Base-by-base conservation (phyloP, 352 stramenopile genomes). In the Globisporangium paddicum region DNA sequence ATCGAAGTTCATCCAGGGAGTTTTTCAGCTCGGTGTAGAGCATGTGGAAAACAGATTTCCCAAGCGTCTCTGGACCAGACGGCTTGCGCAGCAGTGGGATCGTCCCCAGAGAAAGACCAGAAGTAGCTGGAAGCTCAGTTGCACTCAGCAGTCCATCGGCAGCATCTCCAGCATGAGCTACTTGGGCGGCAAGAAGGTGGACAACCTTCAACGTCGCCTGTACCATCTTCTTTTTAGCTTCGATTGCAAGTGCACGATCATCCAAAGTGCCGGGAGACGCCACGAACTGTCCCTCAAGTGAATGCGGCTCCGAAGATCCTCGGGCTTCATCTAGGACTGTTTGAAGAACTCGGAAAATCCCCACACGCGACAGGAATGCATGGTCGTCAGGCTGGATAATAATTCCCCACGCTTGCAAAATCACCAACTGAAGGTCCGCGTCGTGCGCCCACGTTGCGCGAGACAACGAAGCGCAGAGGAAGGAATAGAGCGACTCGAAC, bases 31-130 rank as follows among this genome's bases (percentile, higher is more conserved):
- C 87, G 3, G 86, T 95, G 54, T 93, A 96, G 38, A 96, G 60
- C 87, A 96, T 96, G 58, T 95, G 82, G 35, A 96, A 96, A 5
- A 96, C 87, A 8, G 86, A 95, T 58, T 96, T 96, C 18, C 87
- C 86, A 1, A 96, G 69, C 26, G 87, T 96, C 63, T 95, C 87
- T 4, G 85, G 86, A 0, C 87, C 87, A 21, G 85, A 95, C 10
- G 87, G 87, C 47, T 95, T 94, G 1, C 86, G 75, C 41, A 92
- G 60, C 21, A 95, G 60, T 11, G 86, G 86, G 56, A 95, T 94
- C 1, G 81, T 73, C 25, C 82, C 75, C 26, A 92, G 64, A 53
- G 68, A 73, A 16, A 85, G 69, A 28, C 72, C 73, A 30, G 74
- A 64, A 8, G 69, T 75, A 14, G 67, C 63, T 25, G 73, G 71